Conservation (phyloP, 2,329 filamentous ascomycete genomes). For the Ophiostoma sp. region DNA sequence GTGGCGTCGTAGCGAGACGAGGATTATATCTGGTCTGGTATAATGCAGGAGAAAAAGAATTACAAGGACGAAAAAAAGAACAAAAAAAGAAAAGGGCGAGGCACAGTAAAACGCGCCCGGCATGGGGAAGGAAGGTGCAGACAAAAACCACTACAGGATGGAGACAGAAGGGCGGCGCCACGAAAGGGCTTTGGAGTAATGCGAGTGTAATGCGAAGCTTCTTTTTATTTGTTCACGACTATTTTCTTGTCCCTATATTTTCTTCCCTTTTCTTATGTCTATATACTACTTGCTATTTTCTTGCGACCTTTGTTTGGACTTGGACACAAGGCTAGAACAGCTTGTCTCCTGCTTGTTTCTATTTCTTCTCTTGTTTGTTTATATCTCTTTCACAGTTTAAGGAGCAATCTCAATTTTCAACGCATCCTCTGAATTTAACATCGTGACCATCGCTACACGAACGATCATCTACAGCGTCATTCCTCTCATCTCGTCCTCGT, state of each 20-base stretch:
- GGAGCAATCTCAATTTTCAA: background rate
- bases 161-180: background rate
- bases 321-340: background rate
- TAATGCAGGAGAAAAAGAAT: background rate
- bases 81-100: background rate
- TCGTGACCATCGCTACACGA: background rate
- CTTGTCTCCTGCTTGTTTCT: background rate
- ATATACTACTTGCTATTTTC: background rate
- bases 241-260: background rate
- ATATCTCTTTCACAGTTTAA: background rate
- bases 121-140: background rate
- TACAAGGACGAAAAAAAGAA: background rate
- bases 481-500: background rate
- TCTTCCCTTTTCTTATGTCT: background rate
- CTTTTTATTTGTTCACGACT: background rate
- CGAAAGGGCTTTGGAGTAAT: conserved; percentile 7
- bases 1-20: background rate
- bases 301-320: background rate
- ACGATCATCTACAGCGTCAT: background rate
- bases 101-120: background rate
- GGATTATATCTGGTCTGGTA: background rate
- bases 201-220: conserved; percentile 2
- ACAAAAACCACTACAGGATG: background rate
- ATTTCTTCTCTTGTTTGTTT: background rate
- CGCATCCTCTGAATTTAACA: background rate